Evolutionary conservation across 768 basidiomycete genomes (phyloP), one percentile per base, ranked within the genome.

Genomic region (Candolleomyces aberdarensis): DNA sequence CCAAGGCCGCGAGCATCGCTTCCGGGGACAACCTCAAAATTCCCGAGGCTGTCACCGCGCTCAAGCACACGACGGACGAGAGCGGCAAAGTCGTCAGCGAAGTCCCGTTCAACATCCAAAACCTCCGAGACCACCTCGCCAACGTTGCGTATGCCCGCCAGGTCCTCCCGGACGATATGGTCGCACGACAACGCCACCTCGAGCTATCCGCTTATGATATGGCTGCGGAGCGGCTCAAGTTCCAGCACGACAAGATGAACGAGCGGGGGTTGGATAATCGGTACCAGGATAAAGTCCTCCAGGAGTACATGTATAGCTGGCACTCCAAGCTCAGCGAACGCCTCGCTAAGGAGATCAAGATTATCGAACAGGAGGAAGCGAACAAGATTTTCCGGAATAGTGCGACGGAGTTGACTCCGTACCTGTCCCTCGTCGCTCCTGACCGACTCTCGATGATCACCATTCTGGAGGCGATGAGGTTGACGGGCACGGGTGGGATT

Each of bases 241-340:
- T 86, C 58, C 84, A 92, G 66, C 74, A 81, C 9, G 80, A 87
- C 59, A 54, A 80, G 1, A 81, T 93, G 56, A 78, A 83, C 5
- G 75, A 80, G 31, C 76, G 89, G 17, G 87, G 88, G 14, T 65
- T 92, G 22, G 80, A 71, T 29, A 73, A 75, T 9, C 73, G 85
- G 56, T 77, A 76, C 48, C 73, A 76, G 31, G 65, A 71, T 59
- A 74, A 75, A 15, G 80, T 85, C 63, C 75, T 96, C 26, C 85
- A 87, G 64, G 71, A 74, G 44, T 90, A 89, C 89, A 92, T 96
- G 91, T 93, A 89, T 88, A 76, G 83, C 7, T 96, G 94, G 94
- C 89, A 94, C 66, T 66, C 73, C 17, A 80, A 81, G 63, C 78
- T 95, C n/a, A 72, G 78, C 31, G 69, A 52, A 4, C 77, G 84